Evolutionary conservation across 1,284 basidiomycete genomes (phyloP).

Genomic region (Sutorius eximius): DNA sequence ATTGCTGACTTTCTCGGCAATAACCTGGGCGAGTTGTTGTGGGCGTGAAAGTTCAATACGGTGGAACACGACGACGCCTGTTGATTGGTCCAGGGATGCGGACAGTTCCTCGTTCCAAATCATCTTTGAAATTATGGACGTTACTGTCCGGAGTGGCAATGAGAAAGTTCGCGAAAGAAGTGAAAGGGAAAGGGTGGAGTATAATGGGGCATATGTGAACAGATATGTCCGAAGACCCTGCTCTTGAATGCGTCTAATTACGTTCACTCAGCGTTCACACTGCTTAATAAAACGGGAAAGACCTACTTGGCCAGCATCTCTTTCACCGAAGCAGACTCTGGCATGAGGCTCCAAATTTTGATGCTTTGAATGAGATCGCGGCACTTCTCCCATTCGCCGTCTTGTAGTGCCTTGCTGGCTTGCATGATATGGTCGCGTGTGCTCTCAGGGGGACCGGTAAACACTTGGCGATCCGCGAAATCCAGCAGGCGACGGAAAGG

Average conservation of each 20-base stretch:
- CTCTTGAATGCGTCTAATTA: conserved; percentile 90
- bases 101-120: conserved; percentile 97
- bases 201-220: conserved; percentile 97
- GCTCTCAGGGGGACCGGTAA: conserved; percentile 98
- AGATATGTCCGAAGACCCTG: conserved; percentile 96
- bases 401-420: conserved; percentile 94
- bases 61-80: conserved; percentile 87
- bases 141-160: conserved; percentile 77
- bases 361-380: conserved; percentile 92
- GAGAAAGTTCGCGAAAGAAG: conserved; percentile 89
- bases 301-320: conserved; percentile 90
- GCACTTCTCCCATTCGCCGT: conserved; percentile 96
- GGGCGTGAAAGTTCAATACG: conserved; percentile 84
- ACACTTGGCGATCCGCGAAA: conserved; percentile 96
- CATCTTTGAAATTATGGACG: conserved; percentile 96
- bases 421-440: conserved; percentile 99
- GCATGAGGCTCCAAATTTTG: conserved; percentile 98
- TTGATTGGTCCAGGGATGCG: conserved; percentile 90
- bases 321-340: conserved; percentile 85
- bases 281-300: neutral
- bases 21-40: conserved; percentile 85
- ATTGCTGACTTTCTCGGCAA: conserved; percentile 85
- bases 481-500: conserved; percentile 95
- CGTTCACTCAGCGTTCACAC: conserved; percentile 2
- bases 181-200: conserved; percentile 86